Conservation (phyloP, 148 eudicot species). For the Dianthus caryophyllus region DNA sequence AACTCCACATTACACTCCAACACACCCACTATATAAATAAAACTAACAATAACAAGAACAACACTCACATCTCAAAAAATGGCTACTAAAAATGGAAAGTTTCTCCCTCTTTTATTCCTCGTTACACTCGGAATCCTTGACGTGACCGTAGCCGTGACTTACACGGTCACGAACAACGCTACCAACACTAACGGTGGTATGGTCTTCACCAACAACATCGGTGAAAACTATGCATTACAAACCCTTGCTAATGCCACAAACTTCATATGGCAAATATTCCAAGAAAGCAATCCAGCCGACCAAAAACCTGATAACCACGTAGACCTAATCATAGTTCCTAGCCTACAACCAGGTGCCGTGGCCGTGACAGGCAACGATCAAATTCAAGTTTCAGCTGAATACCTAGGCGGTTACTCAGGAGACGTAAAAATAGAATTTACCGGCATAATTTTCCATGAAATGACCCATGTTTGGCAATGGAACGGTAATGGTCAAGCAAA, state of each 20-base stretch:
- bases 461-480: slow-evolving; percentile 54
- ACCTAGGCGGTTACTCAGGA: slow-evolving; percentile 20
- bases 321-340: slow-evolving; percentile 13
- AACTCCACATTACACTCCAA: too few relatives aligned
- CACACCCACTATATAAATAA: too few relatives aligned
- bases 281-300: slow-evolving; percentile 8
- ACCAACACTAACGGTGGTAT: slow-evolving; percentile 19
- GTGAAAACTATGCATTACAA: slow-evolving; percentile 12
- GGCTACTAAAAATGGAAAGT: too few relatives aligned
- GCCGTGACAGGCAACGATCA: slow-evolving; percentile 14
- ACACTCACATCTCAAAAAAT: too few relatives aligned
- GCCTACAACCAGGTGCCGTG: not conserved
- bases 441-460: slow-evolving; percentile 43
- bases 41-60: too few relatives aligned
- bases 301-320: slow-evolving; percentile 5
- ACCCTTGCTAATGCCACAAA: slow-evolving; percentile 17
- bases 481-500: slow-evolving; percentile 32
- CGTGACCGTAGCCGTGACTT: slow-evolving; percentile 15
- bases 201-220: slow-evolving; percentile 19
- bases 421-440: slow-evolving; percentile 30
- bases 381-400: slow-evolving; percentile 14
- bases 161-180: slow-evolving; percentile 18
- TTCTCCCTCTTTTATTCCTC: not conserved
- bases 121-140: not conserved
- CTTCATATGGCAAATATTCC: slow-evolving; percentile 27